A percentile compares a stretch with the other conserved stretches of the same genome.
Evolutionary conservation across 768 basidiomycete species (phyloP).

Genomic region (Mycena capillaripes): DNA sequence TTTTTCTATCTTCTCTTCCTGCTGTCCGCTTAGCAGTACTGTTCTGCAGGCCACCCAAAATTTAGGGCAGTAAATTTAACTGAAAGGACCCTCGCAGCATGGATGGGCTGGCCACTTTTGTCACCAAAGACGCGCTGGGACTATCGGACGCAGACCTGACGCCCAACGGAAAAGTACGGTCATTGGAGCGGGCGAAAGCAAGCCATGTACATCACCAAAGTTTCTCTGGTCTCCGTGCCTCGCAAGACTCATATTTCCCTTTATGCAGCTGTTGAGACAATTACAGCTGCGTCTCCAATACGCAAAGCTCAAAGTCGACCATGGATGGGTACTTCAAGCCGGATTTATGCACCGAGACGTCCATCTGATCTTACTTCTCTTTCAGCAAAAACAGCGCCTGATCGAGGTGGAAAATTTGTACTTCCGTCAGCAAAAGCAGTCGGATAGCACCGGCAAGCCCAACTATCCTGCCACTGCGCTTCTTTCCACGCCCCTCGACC

Average conservation of each 20-base stretch:
- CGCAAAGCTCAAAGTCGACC: slow-evolving; percentile 83
- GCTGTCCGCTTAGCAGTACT: not conserved
- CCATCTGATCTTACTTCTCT: not conserved
- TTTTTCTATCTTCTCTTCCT: not conserved
- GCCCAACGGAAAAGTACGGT: slow-evolving; percentile 57
- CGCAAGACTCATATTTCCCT: slow-evolving; percentile 7
- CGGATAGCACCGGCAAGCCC: not conserved
- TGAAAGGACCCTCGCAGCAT: not conserved
- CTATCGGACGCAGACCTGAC: slow-evolving; percentile 6
- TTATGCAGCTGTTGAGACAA: slow-evolving; percentile 73
- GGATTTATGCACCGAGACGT: not conserved
- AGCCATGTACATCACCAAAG: slow-evolving; percentile 63
- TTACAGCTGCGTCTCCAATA: slow-evolving; percentile 83
- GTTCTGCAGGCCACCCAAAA: not conserved
- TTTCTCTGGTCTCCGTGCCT: not conserved
- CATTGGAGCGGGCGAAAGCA: slow-evolving; percentile 68
- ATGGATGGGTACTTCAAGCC: slow-evolving; percentile 75
- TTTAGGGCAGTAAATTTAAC: too few species aligned
- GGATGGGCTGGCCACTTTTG: not conserved
- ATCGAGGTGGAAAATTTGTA: slow-evolving; percentile 89
- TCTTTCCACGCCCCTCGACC: not conserved
- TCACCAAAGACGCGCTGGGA: not conserved
- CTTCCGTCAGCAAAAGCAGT: slow-evolving; percentile 64
- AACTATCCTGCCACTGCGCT: not conserved
- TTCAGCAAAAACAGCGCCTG: slow-evolving; percentile 80